phyloP scores from a whole-genome alignment of 805 yeast genomes.

The Ogataea saltuana region DNA sequence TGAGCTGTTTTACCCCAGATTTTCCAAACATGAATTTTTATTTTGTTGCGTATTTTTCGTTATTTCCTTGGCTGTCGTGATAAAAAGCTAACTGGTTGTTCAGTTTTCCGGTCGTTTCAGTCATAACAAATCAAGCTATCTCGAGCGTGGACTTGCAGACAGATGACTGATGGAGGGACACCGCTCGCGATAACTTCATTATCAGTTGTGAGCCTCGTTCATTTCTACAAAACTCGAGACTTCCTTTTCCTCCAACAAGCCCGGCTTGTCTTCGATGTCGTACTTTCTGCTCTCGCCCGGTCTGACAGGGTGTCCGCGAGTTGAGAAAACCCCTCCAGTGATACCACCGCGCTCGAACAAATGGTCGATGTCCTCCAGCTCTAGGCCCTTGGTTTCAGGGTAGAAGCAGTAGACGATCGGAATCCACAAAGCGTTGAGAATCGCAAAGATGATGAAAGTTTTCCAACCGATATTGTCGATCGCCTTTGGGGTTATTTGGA shows the following conservation, averaged over 20 bases:
- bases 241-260: slow-evolving; percentile 8
- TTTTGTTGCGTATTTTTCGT: too few species aligned
- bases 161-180: too few species aligned
- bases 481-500: slow-evolving; percentile 48
- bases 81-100: too few species aligned
- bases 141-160: too few species aligned
- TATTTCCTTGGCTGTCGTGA: too few species aligned
- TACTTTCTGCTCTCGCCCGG: slow-evolving; percentile 12
- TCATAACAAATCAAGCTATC: too few species aligned
- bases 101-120: too few species aligned
- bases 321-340: slow-evolving; percentile 18
- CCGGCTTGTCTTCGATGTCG: slow-evolving; percentile 9
- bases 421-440: slow-evolving; percentile 40
- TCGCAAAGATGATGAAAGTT: slow-evolving; percentile 47
- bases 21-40: too few species aligned
- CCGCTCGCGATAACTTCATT: not conserved
- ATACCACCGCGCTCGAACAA: slow-evolving; percentile 19
- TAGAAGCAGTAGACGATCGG: slow-evolving; percentile 41
- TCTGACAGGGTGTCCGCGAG: slow-evolving; percentile 17
- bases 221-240: slow-evolving; percentile 6
- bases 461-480: slow-evolving; percentile 41
- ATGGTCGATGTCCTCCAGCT: slow-evolving; percentile 41
- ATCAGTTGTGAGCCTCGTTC: slow-evolving; percentile 1
- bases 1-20: too few species aligned
- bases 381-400: slow-evolving; percentile 48